These are phyloP conservation scores for Beauveria varroae DNA, from an alignment of 2,329 filamentous ascomycete genomes.

Conservation along the genomic window DNA sequence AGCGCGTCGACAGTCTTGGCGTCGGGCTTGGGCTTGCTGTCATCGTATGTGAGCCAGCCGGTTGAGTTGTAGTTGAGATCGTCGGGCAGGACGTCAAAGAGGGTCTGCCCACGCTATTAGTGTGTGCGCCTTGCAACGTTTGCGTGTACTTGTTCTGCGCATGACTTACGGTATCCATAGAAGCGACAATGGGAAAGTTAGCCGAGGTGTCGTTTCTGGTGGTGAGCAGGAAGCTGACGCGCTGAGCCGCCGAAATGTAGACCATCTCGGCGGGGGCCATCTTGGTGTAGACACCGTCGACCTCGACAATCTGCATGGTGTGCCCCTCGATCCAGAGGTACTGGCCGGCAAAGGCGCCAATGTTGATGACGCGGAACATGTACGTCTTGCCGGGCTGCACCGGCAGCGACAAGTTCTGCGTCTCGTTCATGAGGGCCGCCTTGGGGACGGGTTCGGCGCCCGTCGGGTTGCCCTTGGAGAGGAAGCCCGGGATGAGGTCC, in stretches of 20 bases:
- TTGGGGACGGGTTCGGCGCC: constrained; percentile 61
- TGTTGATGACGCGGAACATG: constrained; percentile 63
- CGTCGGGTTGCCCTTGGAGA: constrained; percentile 47
- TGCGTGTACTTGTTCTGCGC: too few relatives aligned
- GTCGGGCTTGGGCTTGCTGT: constrained; percentile 31
- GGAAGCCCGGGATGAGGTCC: constrained; percentile 38
- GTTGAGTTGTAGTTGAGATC: constrained; percentile 62
- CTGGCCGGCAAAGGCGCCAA: constrained; percentile 63
- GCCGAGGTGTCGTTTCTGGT: constrained; percentile 51
- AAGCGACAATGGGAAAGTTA: constrained; percentile 62
- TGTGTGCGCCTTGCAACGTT: constrained; percentile 7
- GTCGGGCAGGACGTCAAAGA: constrained; percentile 62
- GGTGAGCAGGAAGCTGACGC: constrained; percentile 55
- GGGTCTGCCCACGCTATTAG: constrained; percentile 38
- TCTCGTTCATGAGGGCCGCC: constrained; percentile 64
- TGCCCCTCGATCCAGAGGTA: constrained; percentile 62
- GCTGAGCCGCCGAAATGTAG: constrained; percentile 61
- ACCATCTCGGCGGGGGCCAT: constrained; percentile 52
- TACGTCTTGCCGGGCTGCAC: constrained; percentile 65
- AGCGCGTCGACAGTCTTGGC: constrained; percentile 51
- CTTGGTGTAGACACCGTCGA: constrained; percentile 64
- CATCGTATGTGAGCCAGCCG: constrained; percentile 56
- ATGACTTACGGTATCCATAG: constrained; percentile 56
- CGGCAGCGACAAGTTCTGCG: constrained; percentile 48
- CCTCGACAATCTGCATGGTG: constrained; percentile 62